Base-by-base conservation (phyloP, 768 basidiomycete genomes). In the Agaricus bisporus region DNA sequence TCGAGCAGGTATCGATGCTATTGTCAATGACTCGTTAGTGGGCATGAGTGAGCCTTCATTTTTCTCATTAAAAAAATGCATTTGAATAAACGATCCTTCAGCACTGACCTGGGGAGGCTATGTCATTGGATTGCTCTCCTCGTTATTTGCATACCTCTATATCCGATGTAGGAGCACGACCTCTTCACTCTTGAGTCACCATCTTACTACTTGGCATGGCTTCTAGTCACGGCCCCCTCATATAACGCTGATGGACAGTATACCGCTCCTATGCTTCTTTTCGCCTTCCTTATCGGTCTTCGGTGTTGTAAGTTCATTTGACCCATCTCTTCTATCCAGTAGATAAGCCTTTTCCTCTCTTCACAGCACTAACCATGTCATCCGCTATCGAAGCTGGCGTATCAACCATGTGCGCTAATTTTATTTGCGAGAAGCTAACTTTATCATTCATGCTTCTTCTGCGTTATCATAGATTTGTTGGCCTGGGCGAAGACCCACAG, bases 381-480 rank as follows among this genome's bases (percentile, higher is more conserved):
- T 83, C 85, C 11, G 82, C 86, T 3, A 82, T 91, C 59, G 89
- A 92, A 63, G 89, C 88, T 12, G 91, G 90, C 47, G 90, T 93
- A 1, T 91, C 89, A 2, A 92, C 90, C 1, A 91, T 92, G 82
- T 89, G 66, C 58, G 79, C 63, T 11, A 20, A 15, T 22, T 43
- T 43, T 18, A 32, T 10, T 25, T 18, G 29, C 18, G 39, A 39
- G 35, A 5, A 35, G 25, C 4, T 6, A 48, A 12, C 45, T 5
- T 39, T 29, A 49, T 8, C 39, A 44, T 49, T 54, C 22, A 32
- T 36, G 25, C n/a, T 52, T 32, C 32, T 32, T 32, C 32, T 6
- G 32, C 11, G 32, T 4, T 29, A 4, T 28, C 38, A 39, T 26
- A 87, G 86, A 35, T 90, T 92, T 63, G 91, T 93, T 29, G 90